Percentiles rank a stretch among this genome's conserved stretches.
These are phyloP conservation scores for Pseudogymnoascus sp. DNA, from an alignment of 2,329 filamentous ascomycete genomes.

Conservation along the genomic window DNA sequence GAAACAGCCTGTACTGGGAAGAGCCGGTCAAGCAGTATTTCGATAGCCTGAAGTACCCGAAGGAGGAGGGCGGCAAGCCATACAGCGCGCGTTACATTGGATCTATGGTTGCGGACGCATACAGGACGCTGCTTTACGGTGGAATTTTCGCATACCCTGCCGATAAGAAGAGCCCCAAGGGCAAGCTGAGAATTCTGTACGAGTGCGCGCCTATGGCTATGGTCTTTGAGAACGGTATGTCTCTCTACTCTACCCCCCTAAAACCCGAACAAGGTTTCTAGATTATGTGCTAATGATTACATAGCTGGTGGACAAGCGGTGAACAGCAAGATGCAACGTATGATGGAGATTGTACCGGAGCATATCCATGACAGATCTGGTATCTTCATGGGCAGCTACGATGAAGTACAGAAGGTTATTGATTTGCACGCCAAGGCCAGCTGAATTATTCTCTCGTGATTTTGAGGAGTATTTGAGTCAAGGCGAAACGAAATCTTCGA, in stretches of 20 bases:
- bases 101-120: conserved; percentile 96
- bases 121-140: conserved; percentile 89
- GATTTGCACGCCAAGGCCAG: conserved; percentile 8
- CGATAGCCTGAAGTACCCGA: conserved; percentile 75
- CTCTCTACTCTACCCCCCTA: not conserved
- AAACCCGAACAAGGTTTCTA: not conserved
- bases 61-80: conserved; percentile 64
- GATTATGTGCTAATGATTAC: conserved; percentile 25
- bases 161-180: conserved; percentile 97
- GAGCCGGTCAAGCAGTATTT: conserved; percentile 82
- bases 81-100: conserved; percentile 95
- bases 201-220: conserved; percentile 99
- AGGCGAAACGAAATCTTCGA: not conserved
- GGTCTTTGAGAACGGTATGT: conserved; percentile 93
- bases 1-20: conserved; percentile 95
- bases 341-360: conserved; percentile 83
- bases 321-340: conserved; percentile 81
- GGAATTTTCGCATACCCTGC: conserved; percentile 97
- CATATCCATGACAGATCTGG: conserved; percentile 92
- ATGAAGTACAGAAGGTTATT: conserved; percentile 90
- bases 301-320: conserved; percentile 84
- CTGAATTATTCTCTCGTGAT: not conserved
- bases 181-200: conserved; percentile 93
- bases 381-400: conserved; percentile 91
- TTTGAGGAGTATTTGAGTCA: not conserved